phyloP scores from a whole-genome alignment of 1,284 basidiomycete genomes.

The Kalmanozyma brasiliensis region DNA sequence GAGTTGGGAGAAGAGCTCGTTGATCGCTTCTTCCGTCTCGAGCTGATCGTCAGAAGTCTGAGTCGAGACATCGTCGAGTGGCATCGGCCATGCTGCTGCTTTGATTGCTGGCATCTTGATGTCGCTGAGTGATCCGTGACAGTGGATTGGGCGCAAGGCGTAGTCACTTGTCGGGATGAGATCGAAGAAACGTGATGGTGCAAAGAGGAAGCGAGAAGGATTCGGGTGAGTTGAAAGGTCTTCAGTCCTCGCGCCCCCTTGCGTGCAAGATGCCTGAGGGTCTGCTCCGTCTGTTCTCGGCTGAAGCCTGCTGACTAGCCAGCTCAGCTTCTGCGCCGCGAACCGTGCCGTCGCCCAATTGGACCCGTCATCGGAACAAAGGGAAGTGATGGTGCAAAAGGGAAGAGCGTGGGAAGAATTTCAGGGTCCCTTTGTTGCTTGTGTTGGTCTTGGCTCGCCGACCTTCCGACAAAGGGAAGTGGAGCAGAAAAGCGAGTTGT shows the following conservation, averaged over 20 bases:
- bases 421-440: constrained; percentile 21
- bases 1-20: constrained; percentile 43
- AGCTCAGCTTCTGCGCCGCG: background rate
- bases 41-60: constrained; percentile 60
- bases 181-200: background rate
- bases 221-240: no score
- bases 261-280: no score
- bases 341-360: background rate
- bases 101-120: constrained; percentile 37
- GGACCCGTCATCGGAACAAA: constrained; percentile 11
- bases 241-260: no score
- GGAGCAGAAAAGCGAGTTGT: background rate
- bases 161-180: background rate
- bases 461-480: constrained; percentile 12
- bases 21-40: constrained; percentile 56
- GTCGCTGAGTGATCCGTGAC: no score
- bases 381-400: constrained; percentile 6
- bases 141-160: background rate
- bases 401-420: constrained; percentile 8
- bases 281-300: no score
- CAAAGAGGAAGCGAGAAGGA: background rate
- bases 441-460: constrained; percentile 6
- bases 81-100: constrained; percentile 47
- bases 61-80: constrained; percentile 52
- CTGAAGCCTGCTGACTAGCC: no score